phyloP scores from a whole-genome alignment of 2,329 filamentous ascomycete genomes.

The Diaporthe longicolla region DNA sequence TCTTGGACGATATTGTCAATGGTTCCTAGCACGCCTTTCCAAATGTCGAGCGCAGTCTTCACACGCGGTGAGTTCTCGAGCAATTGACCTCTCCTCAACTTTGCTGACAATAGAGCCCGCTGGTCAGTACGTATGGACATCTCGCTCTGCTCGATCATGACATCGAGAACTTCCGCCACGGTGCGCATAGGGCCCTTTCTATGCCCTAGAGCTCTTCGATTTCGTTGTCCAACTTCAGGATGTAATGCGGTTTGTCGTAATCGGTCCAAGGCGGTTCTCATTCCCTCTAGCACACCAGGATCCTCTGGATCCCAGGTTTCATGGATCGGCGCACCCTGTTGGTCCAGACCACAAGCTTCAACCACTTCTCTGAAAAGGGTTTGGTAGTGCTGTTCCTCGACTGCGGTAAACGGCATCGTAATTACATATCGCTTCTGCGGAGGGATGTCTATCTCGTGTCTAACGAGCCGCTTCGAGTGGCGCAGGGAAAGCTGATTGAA shows the following conservation, averaged over 20 bases:
- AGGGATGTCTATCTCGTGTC: constrained; percentile 84
- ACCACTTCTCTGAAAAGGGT: constrained; percentile 83
- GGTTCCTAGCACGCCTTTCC: constrained; percentile 70
- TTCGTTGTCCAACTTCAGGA: constrained; percentile 81
- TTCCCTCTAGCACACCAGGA: constrained; percentile 71
- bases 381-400: constrained; percentile 92
- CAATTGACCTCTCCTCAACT: constrained; percentile 81
- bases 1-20: constrained; percentile 69
- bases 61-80: constrained; percentile 81
- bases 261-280: constrained; percentile 84
- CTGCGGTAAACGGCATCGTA: constrained; percentile 88
- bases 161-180: constrained; percentile 86
- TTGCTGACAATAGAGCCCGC: constrained; percentile 73
- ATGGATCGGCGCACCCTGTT: constrained; percentile 72
- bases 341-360: constrained; percentile 75
- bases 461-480: constrained; percentile 86
- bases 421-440: constrained; percentile 89
- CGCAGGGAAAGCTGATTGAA: constrained; percentile 82
- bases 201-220: constrained; percentile 74
- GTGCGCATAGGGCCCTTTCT: constrained; percentile 80
- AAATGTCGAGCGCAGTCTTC: constrained; percentile 77
- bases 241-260: constrained; percentile 89
- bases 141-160: constrained; percentile 92
- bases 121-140: constrained; percentile 76
- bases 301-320: constrained; percentile 77